Base-by-base conservation (phyloP, 495 filamentous ascomycete genomes). In the Penicillium cosmopolitanum region DNA sequence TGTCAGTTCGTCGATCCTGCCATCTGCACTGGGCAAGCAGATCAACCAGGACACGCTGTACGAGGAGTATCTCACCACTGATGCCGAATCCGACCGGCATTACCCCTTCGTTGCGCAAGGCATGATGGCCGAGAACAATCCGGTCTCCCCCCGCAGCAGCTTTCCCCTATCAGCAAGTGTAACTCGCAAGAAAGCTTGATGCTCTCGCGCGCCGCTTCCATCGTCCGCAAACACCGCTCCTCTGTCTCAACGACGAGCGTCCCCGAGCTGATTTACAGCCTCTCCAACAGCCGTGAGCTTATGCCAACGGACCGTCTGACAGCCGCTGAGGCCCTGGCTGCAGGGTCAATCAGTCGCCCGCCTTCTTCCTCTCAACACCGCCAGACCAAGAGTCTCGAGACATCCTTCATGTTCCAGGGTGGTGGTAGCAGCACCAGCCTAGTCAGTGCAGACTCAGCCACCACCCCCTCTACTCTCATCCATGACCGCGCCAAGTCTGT, bases 141-240 rank as follows among this genome's bases (percentile, higher is more conserved):
- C 73, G 31, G 65, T 73, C 53, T 80, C 79, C 46, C 76, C 75
- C 8, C 74, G 80, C 31, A 84, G 79, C 65, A 84, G 80, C 68
- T 79, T 54, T 81, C 83, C 4, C 82, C 77, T 6, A 81, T 84
- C 48, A 86, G 83, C 76, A 85, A 84, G 53, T 81, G 78, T 60
- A 83, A 80, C 63, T 85, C 83, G 28, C 79, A 84, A 52, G 84
- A 85, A 60, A 85, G 82, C 64, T 71, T 84, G 36, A 77, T 83
- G 46, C 64, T 80, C 55, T 83, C 79, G 13, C 70, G 80, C 53
- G 71, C 73, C 11, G 71, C 78, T 28, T 81, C 80, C 8, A 76
- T 82, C 52, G 74, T 77, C 18, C 81, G 81, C 34, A 81, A 81
- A 54, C 80, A 79, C 61, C 83, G 82, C 58, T 86, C 83, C 10